phyloP scores from a whole-genome alignment of 768 basidiomycete genomes.

The Phaeotremella fagi region DNA sequence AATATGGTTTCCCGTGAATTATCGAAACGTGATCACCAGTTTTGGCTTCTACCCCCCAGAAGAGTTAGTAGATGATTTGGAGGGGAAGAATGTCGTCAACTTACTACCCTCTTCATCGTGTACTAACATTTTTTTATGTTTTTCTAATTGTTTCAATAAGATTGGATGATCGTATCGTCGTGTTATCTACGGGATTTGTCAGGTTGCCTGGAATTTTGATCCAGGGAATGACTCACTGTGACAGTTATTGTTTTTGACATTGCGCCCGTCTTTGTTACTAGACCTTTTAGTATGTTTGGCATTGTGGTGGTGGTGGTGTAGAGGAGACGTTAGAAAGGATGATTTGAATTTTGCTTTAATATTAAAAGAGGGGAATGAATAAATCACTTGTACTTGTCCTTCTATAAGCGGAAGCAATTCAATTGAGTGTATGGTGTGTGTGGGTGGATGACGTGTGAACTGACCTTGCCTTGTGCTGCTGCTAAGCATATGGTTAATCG shows the following conservation, averaged over 20 bases:
- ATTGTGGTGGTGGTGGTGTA: slow-evolving; percentile 5
- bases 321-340: too few species aligned
- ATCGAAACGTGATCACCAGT: slow-evolving; percentile 38
- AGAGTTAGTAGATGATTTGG: not conserved
- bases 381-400: too few species aligned
- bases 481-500: too few species aligned
- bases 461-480: not conserved
- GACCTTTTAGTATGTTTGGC: slow-evolving; percentile 36
- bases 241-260: slow-evolving; percentile 47
- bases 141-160: slow-evolving; percentile 32
- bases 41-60: slow-evolving; percentile 30
- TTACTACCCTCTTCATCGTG: slow-evolving; percentile 42
- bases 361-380: too few species aligned
- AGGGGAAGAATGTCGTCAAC: slow-evolving; percentile 3
- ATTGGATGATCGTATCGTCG: slow-evolving; percentile 42
- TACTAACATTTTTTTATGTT: slow-evolving; percentile 38
- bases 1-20: slow-evolving; percentile 38
- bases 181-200: slow-evolving; percentile 15
- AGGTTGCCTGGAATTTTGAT: not conserved
- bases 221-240: slow-evolving; percentile 21
- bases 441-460: not conserved
- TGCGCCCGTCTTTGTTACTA: slow-evolving; percentile 41
- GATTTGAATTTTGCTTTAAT: too few species aligned
- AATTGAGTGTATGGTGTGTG: not conserved
- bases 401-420: not conserved